Evolutionary conservation across 1,284 basidiomycete species (phyloP), one percentile per base, ranked within the genome.

Genomic region (Coniferiporia weirii): DNA sequence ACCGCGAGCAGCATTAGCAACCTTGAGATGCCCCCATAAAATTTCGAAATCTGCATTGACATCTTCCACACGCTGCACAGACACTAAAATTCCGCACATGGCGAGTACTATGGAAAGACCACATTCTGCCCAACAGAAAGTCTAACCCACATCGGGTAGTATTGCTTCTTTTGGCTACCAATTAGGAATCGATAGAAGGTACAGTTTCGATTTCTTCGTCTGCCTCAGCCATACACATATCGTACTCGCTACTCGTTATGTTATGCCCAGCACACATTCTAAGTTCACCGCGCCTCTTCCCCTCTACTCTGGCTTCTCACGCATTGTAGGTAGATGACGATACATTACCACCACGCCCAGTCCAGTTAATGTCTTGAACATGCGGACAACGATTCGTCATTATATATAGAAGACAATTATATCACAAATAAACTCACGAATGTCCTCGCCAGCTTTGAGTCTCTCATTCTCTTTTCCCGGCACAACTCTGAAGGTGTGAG

Each of bases 401-500:
- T 45, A 53, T 45, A 35, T 4, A 38, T 56, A 50, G 32, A 20
- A 55, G 10, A 58, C 13, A 56, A 32, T 8, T 15, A 20, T 47
- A 36, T 66, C 40, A 10, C 56, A 48, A 68, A 20, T 12, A 15
- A 10, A 76, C 89, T 70, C 73, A 91, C 91, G 95, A 72, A 97
- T 93, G 72, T 96, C 91, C 76, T 91, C 76, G 71, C 86, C 89
- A 61, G 83, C 72, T 77, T 85, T 83, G 76, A 96, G 85, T 71
- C 79, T 86, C 59, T 79, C 81, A 74, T 89, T 94, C 78, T 93
- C 93, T 76, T 91, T 89, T 61, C 94, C 92, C 56, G 93, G 88
- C 56, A 93, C 78, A 61, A 97, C 91, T 62, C 83, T 82, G 91
- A 96, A 97, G 59, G 94, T 96, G 80, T 97, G 95, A 53, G 95